Evolutionary conservation across 495 filamentous ascomycete genomes (phyloP), one percentile per base, ranked within the genome.

Genomic region (Trichoderma asperelloides): DNA sequence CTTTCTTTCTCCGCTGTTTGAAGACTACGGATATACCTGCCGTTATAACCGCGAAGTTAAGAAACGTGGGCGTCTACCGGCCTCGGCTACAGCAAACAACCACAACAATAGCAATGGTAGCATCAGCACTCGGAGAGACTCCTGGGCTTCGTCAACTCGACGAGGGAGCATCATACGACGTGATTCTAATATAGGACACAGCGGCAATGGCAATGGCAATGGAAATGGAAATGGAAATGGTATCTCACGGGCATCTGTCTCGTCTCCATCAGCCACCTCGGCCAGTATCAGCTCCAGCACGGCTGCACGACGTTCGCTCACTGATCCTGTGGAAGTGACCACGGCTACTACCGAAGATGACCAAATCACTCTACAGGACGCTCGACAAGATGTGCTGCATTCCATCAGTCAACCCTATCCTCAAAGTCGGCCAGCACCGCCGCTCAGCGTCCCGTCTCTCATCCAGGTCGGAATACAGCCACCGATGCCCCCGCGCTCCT

Each of bases 1-100:
- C 27, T 25, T 2, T 37, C 33, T 37, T 7, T 7, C 33, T 37
- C 33, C n/a, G n/a, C n/a, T n/a, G n/a, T n/a, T 3, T 16, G 21
- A 25, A 68, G 66, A 68, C 41, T 68, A 68, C 47, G 66, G 66
- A 40, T 68, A 68, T n/a, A 39, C 60, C 16, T 68, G 66, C 27
- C 66, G 62, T 16, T 68, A 68, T n/a, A 68, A 68, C 16, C 66
- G 66, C 41, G 60, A 68, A 41, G 47, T 64, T 9, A 68, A 68
- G 66, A 68, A 68, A 33, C 40, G 66, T 27, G 66, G 66, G 30
- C 66, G 66, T 11, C 60, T 68, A 15, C 66, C 66, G 12, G 55
- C 55, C 23, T 60, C 55, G 55, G 55, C 55, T 18, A 28, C 55
- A 18, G 55, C 55, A 23, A 28, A 27, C 27, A 60, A 27, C 27